Conservation (phyloP, 352 stramenopile genomes). For the Phytophthora parvispora region DNA sequence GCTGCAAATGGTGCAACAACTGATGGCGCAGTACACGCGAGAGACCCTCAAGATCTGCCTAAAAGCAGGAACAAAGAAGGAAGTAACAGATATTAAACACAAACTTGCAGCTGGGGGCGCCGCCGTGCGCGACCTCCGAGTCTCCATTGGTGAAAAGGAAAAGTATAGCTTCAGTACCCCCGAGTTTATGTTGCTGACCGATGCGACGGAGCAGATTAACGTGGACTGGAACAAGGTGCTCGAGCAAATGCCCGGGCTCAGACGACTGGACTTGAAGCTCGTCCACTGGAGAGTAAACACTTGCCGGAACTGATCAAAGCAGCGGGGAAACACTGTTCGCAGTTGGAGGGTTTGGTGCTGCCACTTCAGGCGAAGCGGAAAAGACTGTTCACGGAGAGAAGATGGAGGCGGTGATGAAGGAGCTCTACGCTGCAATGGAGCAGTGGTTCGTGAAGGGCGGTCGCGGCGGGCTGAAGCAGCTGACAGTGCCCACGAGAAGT, state of each 20-base stretch:
- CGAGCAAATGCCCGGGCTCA: constrained; percentile 1
- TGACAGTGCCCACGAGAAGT: constrained; percentile 29
- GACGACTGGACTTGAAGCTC: constrained; percentile 24
- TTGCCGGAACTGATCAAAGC: constrained; percentile 19
- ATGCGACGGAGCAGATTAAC: constrained; percentile 7
- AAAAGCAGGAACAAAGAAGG: background rate
- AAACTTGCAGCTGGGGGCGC: constrained; percentile 2
- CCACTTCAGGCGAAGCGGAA: constrained; percentile 13
- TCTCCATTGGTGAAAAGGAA: background rate
- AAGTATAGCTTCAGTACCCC: background rate
- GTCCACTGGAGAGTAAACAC: constrained; percentile 26
- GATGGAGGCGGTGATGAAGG: constrained; percentile 10
- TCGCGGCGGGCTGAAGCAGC: constrained; percentile 26
- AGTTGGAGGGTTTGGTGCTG: constrained; percentile 36
- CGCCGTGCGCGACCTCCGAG: constrained; percentile 5
- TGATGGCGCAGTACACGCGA: constrained; percentile 8
- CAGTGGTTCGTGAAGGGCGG: constrained; percentile 15
- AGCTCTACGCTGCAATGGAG: constrained; percentile 28
- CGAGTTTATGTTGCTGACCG: background rate
- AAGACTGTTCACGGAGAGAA: background rate
- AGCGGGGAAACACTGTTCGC: constrained; percentile 14
- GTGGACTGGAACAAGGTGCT: constrained; percentile 27
- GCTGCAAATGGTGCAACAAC: constrained; percentile 3
- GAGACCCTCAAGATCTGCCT: constrained; percentile 8
- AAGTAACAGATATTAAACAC: background rate